phyloP scores from a whole-genome alignment of 805 yeast genomes.

The Wilhelminamyces savonicus region DNA sequence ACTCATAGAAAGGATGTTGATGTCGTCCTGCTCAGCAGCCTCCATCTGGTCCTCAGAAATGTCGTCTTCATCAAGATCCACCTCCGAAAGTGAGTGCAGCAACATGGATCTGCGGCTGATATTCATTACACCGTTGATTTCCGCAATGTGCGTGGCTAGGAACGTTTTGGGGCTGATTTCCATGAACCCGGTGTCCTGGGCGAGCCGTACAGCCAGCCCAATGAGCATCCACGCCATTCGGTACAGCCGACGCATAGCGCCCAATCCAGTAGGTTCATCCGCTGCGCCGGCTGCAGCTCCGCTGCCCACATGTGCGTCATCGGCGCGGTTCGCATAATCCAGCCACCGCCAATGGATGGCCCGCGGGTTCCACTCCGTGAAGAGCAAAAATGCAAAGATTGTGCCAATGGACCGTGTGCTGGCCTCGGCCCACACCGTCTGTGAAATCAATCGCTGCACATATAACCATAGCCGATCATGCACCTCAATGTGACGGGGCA shows the following conservation, averaged over 20 bases:
- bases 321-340: constrained; percentile 69
- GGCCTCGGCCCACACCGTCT: constrained; percentile 92
- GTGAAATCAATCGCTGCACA: constrained; percentile 74
- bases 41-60: constrained; percentile 17
- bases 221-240: constrained; percentile 92
- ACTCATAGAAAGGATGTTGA: constrained; percentile 20
- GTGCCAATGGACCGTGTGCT: constrained; percentile 84
- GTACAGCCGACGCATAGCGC: constrained; percentile 81
- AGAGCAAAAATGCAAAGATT: constrained; percentile 71
- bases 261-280: constrained; percentile 42
- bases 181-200: constrained; percentile 80
- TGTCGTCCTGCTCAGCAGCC: constrained; percentile 18
- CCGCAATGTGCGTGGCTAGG: constrained; percentile 80
- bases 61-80: constrained; percentile 46
- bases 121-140: constrained; percentile 76
- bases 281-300: constrained; percentile 4
- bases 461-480: constrained; percentile 82
- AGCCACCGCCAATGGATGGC: constrained; percentile 87
- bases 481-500: constrained; percentile 49
- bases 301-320: constrained; percentile 20
- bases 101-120: constrained; percentile 75
- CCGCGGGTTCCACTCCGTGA: constrained; percentile 94
- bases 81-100: constrained; percentile 63
- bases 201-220: constrained; percentile 79
- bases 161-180: constrained; percentile 68